Base-by-base conservation (phyloP, 2,329 filamentous ascomycete species). In the Aspergillus fumigatus region DNA sequence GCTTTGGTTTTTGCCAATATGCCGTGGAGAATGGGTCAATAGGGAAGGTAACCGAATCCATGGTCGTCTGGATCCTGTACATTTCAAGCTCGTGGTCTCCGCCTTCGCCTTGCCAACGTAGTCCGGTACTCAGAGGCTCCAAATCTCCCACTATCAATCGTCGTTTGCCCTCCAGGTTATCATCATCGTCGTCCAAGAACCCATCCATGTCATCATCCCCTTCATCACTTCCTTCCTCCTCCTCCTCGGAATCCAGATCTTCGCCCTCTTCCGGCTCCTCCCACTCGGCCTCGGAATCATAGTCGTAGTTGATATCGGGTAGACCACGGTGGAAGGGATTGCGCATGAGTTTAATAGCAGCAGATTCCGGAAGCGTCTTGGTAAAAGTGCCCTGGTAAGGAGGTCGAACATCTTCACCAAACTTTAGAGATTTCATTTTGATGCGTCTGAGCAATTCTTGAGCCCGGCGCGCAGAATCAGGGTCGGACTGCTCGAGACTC, bases 171-270 rank as follows among this genome's bases (percentile, higher is more conserved):
- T 78, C 58, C 76, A 82, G 67, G 7, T 72, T 66, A 73, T 94
- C 90, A 53, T 95, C 90, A 5, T 90, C 90, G 65, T 95, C 90
- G 64, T 96, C 92, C 1, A 97, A 79, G 67, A 97, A 97, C 19
- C 86, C 92, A 3, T 91, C 90, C 86, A 96, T 88, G 58, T 95
- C 92, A 60, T 90, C 88, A 17, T 90, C 88, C n/a, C 85, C 88
- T 10, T 84, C 84, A 4, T 83, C 80, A 54, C 80, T 83, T 53
- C 80, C 80, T 9, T 82, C 78, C 5, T 88, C 85, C 55, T 88
- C 85, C 29, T 83, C 84, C 57, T 88, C 86, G 3, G 83, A 84
- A 50, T 82, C 76, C 2, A 88, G 73, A 52, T 89, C 85, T 64
- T 88, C 87, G 56, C 89, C 88, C 82, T 92, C 78, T 82, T 92